A percentile compares a stretch with the other conserved stretches of the same genome.
Evolutionary conservation across 1,284 basidiomycete species (phyloP).

Genomic region (Sporisorium exsertum): DNA sequence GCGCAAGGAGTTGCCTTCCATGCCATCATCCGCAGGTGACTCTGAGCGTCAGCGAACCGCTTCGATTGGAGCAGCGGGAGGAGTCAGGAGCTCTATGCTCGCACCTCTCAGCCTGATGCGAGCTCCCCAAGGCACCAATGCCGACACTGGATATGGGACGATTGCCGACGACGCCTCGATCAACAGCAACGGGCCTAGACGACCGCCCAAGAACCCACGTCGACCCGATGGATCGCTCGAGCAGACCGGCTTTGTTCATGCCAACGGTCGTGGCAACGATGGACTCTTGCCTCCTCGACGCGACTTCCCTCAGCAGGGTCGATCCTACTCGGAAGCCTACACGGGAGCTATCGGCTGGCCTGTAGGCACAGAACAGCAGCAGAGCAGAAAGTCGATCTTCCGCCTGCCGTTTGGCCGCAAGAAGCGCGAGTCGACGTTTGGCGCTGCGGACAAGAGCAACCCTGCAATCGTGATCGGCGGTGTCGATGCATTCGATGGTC

Average conservation of each 20-base stretch:
- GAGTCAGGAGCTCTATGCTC: conserved; percentile 33
- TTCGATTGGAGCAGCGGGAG: conserved; percentile 13
- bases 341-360: conserved; percentile 5
- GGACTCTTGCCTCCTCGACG: conserved; percentile 2
- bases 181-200: conserved; percentile 16
- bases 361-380: conserved; percentile 15
- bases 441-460: conserved; percentile 2
- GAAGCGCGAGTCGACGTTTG: conserved; percentile 48
- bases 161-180: conserved; percentile 28
- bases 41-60: conserved; percentile 16
- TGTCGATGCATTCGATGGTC: not conserved
- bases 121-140: conserved; percentile 5
- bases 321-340: conserved; percentile 13
- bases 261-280: conserved; percentile 9
- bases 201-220: conserved; percentile 42
- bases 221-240: conserved; percentile 34
- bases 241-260: conserved; percentile 22
- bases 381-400: conserved; percentile 29
- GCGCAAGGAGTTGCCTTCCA: conserved; percentile 43
- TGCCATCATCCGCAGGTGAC: conserved; percentile 18
- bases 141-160: conserved; percentile 8
- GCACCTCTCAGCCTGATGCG: conserved; percentile 7
- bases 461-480: conserved; percentile 25
- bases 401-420: conserved; percentile 43
- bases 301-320: conserved; percentile 28